Evolutionary conservation across 192 early-diverging fungal genomes (phyloP).

Genomic region (Spinellus fusiger): DNA sequence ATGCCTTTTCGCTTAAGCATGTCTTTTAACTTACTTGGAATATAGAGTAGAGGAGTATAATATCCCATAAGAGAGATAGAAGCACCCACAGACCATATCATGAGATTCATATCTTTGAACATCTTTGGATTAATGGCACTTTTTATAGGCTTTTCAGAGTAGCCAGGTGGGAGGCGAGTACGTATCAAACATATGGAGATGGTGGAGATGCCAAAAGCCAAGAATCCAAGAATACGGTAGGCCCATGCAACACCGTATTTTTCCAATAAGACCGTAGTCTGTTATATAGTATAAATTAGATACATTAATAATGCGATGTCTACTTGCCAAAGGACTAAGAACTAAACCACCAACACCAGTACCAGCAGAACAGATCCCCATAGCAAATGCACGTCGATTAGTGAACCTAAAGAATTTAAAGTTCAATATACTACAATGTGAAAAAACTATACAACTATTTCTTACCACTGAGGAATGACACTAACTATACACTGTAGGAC

Average conservation of each 20-base stretch:
- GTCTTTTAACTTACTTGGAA: slow-evolving; percentile 25
- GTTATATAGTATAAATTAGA: neutral
- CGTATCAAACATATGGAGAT: slow-evolving; percentile 14
- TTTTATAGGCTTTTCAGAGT: neutral
- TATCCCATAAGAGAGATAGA: slow-evolving; percentile 34
- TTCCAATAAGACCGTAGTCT: slow-evolving; percentile 33
- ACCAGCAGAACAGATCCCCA: slow-evolving; percentile 53
- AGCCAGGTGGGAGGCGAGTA: slow-evolving; percentile 10
- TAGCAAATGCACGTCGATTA: slow-evolving; percentile 52
- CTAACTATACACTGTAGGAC: neutral
- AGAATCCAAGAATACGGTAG: slow-evolving; percentile 51
- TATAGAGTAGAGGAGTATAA: slow-evolving; percentile 34
- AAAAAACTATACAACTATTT: no score
- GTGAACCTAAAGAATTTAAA: slow-evolving; percentile 8
- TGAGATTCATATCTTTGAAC: slow-evolving; percentile 24
- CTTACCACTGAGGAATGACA: neutral
- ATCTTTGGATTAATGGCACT: slow-evolving; percentile 15
- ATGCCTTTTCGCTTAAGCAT: neutral
- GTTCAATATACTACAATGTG: slow-evolving; percentile 14
- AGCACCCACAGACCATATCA: slow-evolving; percentile 19
- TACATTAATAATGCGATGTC: neutral
- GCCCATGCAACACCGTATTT: slow-evolving; percentile 48
- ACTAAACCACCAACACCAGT: slow-evolving; percentile 61
- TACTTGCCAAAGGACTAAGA: slow-evolving; percentile 15
- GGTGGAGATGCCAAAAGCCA: slow-evolving; percentile 36